Evolutionary conservation across 129 eudicot genomes (phyloP), one percentile per base, ranked within the genome.

Genomic region (Ambrosia artemisiifolia): DNA sequence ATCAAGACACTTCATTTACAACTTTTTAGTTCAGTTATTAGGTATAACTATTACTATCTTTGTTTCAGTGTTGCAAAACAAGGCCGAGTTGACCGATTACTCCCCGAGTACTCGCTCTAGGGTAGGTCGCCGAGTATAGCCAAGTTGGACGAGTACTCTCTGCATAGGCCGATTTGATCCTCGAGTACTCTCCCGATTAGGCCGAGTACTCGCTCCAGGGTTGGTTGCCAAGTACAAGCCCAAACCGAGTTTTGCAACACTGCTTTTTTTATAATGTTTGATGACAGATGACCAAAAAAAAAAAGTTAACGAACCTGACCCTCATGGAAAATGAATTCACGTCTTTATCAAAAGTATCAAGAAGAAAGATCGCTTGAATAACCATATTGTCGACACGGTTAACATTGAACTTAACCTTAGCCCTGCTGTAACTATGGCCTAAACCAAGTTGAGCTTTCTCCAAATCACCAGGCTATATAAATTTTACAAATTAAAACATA

Each of bases 351-450:
- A 92, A 96, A 14, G 98, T 92, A 84, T 92, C 96, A 28, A 92
- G 98, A 75, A 89, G 89, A 59, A 92, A 88, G 76, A 92, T 92
- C 51, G 98, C 98, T 79, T 92, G 98, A 60, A 89, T 92, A 32
- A 92, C 96, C 98, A 92, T 92, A 75, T 92, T 92, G 74, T 92
- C 98, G 34, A 92, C 98, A 54, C 98, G 95, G 74, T 92, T 92
- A 50, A 92, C 98, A 76, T 92, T 92, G 80, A 92, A 92, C 85
- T 92, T 92, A 71, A 92, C 98, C 85, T 92, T 92, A 19, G 98
- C 96, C 69, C 98, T 83, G 83, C 98, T 92, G 78, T 92, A 92
- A 82, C 96, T 89, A 80, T 92, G 98, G 56, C 80, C 95, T 56
- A 92, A 72, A 77, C 98, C 98, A 69, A 92, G 96, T 72, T 92